Conservation (phyloP, 2,329 filamentous ascomycete species). For the Cladosporium sp. region DNA sequence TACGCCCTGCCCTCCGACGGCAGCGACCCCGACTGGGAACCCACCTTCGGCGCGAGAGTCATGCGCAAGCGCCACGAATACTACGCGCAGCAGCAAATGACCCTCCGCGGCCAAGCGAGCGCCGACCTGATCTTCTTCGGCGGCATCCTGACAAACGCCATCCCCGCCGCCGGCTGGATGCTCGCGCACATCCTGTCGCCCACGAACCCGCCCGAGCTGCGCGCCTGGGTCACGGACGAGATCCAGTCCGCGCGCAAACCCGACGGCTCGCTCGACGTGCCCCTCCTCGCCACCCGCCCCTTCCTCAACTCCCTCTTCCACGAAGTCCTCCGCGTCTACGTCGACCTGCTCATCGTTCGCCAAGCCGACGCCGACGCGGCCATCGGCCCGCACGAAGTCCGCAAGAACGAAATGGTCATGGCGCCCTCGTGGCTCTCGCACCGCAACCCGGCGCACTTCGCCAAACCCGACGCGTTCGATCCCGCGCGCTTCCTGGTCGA, state of each 20-base stretch:
- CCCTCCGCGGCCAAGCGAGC: slow-evolving; percentile 13
- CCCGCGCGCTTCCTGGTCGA: slow-evolving; percentile 19
- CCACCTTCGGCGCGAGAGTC: slow-evolving; percentile 17
- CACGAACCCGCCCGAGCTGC: slow-evolving; percentile 14
- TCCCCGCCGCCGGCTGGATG: slow-evolving; percentile 25
- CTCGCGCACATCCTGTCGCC: slow-evolving; percentile 25
- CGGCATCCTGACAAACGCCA: slow-evolving; percentile 23
- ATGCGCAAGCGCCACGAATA: slow-evolving; percentile 18
- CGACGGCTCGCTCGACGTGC: slow-evolving; percentile 19
- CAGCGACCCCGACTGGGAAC: slow-evolving; percentile 15
- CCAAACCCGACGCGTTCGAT: slow-evolving; percentile 16
- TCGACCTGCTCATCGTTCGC: slow-evolving; percentile 22
- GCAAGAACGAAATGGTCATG: slow-evolving; percentile 17
- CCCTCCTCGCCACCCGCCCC: slow-evolving; percentile 18
- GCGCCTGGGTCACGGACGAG: slow-evolving; percentile 19
- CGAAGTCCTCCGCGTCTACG: slow-evolving; percentile 25
- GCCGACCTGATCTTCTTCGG: slow-evolving; percentile 23
- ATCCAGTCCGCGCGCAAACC: slow-evolving; percentile 12
- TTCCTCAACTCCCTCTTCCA: slow-evolving; percentile 27
- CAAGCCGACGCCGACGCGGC: slow-evolving; percentile 12
- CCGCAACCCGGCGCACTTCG: slow-evolving; percentile 17
- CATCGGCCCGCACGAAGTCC: slow-evolving; percentile 10
- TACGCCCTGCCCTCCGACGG: slow-evolving; percentile 6
- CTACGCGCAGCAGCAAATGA: slow-evolving; percentile 16
- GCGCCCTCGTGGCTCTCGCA: slow-evolving; percentile 21